Percentiles rank a stretch among this genome's conserved stretches.
Evolutionary conservation across 192 early-diverging fungal genomes (phyloP).

Genomic region (Ambispora gerdemannii): DNA sequence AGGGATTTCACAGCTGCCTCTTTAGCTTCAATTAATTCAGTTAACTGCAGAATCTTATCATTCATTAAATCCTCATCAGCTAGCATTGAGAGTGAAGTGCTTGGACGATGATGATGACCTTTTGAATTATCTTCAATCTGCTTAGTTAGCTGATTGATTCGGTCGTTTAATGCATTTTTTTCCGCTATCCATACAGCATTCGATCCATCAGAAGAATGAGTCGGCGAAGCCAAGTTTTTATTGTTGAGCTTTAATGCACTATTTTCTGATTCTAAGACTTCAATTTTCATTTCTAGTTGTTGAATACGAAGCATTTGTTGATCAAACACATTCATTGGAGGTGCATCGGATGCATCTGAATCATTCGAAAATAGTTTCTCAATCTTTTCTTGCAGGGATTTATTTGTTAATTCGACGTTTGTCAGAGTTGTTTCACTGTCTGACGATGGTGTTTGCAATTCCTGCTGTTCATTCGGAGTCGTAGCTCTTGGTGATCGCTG

Average conservation of each 20-base stretch:
- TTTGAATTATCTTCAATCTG: conserved; percentile 31
- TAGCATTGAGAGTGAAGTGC: neutral
- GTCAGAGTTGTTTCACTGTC: conserved; percentile 14
- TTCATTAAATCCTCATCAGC: conserved; percentile 24
- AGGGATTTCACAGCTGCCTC: conserved; percentile 33
- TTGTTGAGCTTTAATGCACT: conserved; percentile 60
- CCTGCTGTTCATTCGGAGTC: conserved; percentile 1
- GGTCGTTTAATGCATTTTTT: conserved; percentile 35
- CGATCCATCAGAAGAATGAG: neutral
- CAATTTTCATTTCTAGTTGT: conserved; percentile 60
- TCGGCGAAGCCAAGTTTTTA: conserved; percentile 51
- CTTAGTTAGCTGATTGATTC: conserved; percentile 33
- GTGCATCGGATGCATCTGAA: conserved; percentile 16
- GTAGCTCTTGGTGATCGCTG: conserved; percentile 3
- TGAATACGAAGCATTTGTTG: conserved; percentile 47
- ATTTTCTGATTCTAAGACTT: conserved; percentile 71
- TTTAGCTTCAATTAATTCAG: conserved; percentile 24
- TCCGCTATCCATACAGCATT: conserved; percentile 23
- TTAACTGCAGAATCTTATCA: conserved; percentile 26
- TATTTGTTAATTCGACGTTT: conserved; percentile 24
- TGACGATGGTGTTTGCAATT: neutral
- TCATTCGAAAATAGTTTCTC: conserved; percentile 19
- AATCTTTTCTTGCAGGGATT: conserved; percentile 24
- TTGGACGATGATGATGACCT: conserved; percentile 5
- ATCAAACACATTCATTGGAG: conserved; percentile 27